phyloP scores from a whole-genome alignment of 805 yeast species.

The Blastobotrys chiropterorum region DNA sequence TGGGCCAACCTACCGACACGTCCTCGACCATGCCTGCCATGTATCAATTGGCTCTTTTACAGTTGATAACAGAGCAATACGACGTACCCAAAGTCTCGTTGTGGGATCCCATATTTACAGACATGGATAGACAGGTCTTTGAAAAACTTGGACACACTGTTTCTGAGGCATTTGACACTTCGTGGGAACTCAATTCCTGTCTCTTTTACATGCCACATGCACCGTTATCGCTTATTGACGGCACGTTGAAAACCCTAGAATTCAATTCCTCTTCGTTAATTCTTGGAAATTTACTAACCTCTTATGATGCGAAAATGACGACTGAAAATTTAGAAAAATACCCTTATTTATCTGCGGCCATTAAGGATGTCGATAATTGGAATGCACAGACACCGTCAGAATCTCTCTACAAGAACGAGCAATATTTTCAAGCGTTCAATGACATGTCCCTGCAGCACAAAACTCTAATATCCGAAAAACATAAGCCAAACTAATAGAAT shows the following conservation, averaged over 20 bases:
- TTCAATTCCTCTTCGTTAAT: constrained; percentile 9
- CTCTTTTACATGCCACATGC: constrained; percentile 74
- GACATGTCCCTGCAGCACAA: constrained; percentile 1
- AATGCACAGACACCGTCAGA: background rate
- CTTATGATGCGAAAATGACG: constrained; percentile 18
- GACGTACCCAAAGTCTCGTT: constrained; percentile 36
- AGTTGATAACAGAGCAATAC: constrained; percentile 34
- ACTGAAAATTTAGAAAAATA: constrained; percentile 29
- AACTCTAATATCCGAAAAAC: background rate
- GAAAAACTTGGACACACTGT: constrained; percentile 23
- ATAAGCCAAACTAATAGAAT: background rate
- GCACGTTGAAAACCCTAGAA: constrained; percentile 11
- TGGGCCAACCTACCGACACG: constrained; percentile 55
- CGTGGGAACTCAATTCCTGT: constrained; percentile 15
- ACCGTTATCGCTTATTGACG: constrained; percentile 38
- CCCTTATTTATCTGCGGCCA: background rate
- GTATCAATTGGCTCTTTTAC: constrained; percentile 58
- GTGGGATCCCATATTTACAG: constrained; percentile 60
- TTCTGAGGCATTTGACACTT: constrained; percentile 17
- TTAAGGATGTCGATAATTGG: constrained; percentile 4
- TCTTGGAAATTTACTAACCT: constrained; percentile 23
- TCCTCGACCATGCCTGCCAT: constrained; percentile 46
- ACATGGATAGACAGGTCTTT: constrained; percentile 38
- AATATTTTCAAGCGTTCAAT: constrained; percentile 3
- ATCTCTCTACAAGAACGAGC: background rate